phyloP scores from a whole-genome alignment of 176 grass and related monocot genomes.

The Rhipidocladum racemiflorum region DNA sequence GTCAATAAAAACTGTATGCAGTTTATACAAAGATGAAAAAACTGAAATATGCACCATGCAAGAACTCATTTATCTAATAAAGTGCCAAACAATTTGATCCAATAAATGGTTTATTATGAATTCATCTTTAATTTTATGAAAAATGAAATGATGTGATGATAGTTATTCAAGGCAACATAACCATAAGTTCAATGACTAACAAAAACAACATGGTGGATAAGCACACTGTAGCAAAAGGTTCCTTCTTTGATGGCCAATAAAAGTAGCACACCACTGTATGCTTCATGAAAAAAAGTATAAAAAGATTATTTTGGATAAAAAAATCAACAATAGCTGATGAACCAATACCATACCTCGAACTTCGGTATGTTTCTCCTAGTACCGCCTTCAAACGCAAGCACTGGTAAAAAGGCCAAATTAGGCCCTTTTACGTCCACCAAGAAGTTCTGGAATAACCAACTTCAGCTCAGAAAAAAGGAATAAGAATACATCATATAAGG shows the following conservation, averaged over 20 bases:
- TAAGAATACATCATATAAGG: constrained; percentile 21
- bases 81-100: neutral
- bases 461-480: neutral
- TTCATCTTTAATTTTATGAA: neutral
- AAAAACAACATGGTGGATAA: neutral
- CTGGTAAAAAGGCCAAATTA: constrained; percentile 65
- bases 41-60: neutral
- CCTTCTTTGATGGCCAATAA: neutral
- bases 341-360: constrained; percentile 62
- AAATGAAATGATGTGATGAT: neutral
- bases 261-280: neutral
- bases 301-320: neutral
- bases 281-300: constrained; percentile 13
- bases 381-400: constrained; percentile 94
- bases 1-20: neutral
- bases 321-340: neutral
- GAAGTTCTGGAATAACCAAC: constrained; percentile 72
- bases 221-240: neutral
- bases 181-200: neutral
- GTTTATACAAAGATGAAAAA: neutral
- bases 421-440: constrained; percentile 92
- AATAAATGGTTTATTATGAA: neutral
- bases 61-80: neutral
- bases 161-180: neutral
- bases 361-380: constrained; percentile 94